Percentiles rank a stretch among this genome's conserved stretches.
Conservation (phyloP, 2,329 filamentous ascomycete genomes). For the Allantophomopsis cytisporea region DNA sequence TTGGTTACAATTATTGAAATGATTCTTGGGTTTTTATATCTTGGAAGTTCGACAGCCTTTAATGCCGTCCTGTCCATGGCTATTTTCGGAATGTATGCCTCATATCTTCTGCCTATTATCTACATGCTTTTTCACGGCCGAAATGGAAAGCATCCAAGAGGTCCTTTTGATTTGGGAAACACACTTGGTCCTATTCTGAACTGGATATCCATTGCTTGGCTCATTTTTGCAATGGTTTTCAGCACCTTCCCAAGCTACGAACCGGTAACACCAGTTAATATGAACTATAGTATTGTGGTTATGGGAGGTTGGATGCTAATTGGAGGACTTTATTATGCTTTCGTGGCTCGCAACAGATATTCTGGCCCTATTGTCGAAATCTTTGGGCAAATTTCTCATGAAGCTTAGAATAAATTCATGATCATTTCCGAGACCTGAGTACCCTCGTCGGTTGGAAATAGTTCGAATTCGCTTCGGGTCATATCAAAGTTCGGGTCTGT, state of each 20-base stretch:
- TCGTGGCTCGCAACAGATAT: slow-evolving; percentile 13
- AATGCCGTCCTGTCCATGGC: slow-evolving; percentile 30
- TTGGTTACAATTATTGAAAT: slow-evolving; percentile 27
- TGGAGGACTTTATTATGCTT: slow-evolving; percentile 21
- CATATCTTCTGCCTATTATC: slow-evolving; percentile 25
- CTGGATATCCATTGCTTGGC: slow-evolving; percentile 26
- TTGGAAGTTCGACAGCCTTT: slow-evolving; percentile 31
- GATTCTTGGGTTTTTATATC: slow-evolving; percentile 30
- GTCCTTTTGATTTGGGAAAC: slow-evolving; percentile 18
- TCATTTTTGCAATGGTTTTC: slow-evolving; percentile 27
- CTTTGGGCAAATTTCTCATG: background rate
- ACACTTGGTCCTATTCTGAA: slow-evolving; percentile 23
- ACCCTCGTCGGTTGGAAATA: background rate
- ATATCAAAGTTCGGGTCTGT: too few relatives aligned
- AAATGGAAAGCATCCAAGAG: slow-evolving; percentile 9
- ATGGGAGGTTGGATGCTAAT: slow-evolving; percentile 23
- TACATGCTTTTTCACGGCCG: slow-evolving; percentile 24
- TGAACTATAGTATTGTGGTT: slow-evolving; percentile 32
- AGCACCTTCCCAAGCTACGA: slow-evolving; percentile 27
- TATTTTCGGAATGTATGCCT: slow-evolving; percentile 27
- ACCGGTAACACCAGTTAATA: slow-evolving; percentile 26
- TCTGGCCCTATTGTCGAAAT: slow-evolving; percentile 9
- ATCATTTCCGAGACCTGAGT: background rate
- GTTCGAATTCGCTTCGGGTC: too few relatives aligned
- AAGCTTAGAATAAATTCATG: slow-evolving; percentile 1